Base-by-base conservation (phyloP, 768 basidiomycete genomes). In the Lactarius vividus region DNA sequence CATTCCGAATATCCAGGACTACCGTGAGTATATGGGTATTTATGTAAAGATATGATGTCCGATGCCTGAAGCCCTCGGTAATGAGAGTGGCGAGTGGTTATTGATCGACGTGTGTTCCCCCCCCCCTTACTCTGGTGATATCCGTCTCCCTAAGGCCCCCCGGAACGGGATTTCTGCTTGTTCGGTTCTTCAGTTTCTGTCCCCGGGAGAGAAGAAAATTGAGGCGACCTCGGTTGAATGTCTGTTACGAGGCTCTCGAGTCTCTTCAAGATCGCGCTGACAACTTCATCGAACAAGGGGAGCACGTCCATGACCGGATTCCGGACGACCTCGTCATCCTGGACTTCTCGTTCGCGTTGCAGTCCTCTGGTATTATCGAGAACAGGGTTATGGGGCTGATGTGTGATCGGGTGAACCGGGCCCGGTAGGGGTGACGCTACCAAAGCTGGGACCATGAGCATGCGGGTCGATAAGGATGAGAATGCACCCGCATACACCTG, bases 231-330 rank as follows among this genome's bases (percentile, higher is more conserved):
- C 52, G 39, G 20, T 39, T 59, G 63, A 28, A 23, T 42, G 28
- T 64, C 49, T 10, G 49, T 39, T 7, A 44, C 6, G 49, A 62
- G 58, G n/a, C 63, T 69, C 62, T 63, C 42, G 1, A 42, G 61
- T 29, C 46, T 46, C 59, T 63, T 65, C 60, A 56, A 57, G 26
- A 59, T 65, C 28, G 65, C 70, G 8, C 62, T 61, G 13, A 54
- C 59, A 18, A 70, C 35, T n/a, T 64, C 63, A 35, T 65, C 44
- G 37, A 49, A 55, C n/a, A 69, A 37, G 18, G 26, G 23, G 31
- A 58, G 29, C 20, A 16, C 33, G 10, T 62, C 49, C 20, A 28
- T 39, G 37, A n/a, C 52, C n/a, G 37, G 18, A 23, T 59, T 59
- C 23, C 20, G 31, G 3, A 37, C 26, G 9, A 18, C 16, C 8